Evolutionary conservation across 2,329 filamentous ascomycete species (phyloP).

Genomic region (Parastagonospora avenae): DNA sequence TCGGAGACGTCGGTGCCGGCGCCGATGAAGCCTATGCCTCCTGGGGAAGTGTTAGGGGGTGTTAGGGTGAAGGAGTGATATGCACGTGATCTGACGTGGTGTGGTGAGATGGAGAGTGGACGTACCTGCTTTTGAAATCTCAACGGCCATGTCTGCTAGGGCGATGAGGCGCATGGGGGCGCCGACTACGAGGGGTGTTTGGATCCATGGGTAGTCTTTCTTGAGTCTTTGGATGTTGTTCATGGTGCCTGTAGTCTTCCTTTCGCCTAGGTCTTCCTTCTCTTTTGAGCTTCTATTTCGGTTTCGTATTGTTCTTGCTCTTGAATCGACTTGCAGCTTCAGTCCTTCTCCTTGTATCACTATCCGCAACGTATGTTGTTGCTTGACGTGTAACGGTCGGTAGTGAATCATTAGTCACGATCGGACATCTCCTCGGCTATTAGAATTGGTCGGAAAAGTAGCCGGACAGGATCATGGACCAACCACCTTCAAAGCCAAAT

Average conservation of each 20-base stretch:
- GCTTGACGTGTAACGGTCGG: neutral
- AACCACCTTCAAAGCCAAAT: no score
- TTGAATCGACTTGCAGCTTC: no score
- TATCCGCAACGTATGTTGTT: neutral
- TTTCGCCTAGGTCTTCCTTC: neutral
- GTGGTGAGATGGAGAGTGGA: neutral
- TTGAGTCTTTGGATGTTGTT: constrained; percentile 24
- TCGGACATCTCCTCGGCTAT: constrained; percentile 14
- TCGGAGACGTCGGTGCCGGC: constrained; percentile 49
- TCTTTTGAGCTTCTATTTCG: neutral
- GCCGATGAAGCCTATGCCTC: constrained; percentile 55
- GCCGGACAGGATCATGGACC: neutral
- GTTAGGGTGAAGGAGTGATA: neutral
- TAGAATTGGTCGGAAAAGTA: neutral
- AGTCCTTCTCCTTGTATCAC: neutral
- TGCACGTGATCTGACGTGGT: no score
- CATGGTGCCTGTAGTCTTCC: constrained; percentile 1
- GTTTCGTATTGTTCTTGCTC: no score
- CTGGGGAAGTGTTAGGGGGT: constrained; percentile 20
- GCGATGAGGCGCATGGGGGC: constrained; percentile 73
- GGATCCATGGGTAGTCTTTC: constrained; percentile 63
- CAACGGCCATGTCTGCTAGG: constrained; percentile 61
- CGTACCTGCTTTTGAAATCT: constrained; percentile 61
- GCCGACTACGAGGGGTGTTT: constrained; percentile 61
- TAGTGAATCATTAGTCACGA: constrained; percentile 4